phyloP scores from a whole-genome alignment of 2,329 filamentous ascomycete species.

The Rhytidhysteron rufulum region DNA sequence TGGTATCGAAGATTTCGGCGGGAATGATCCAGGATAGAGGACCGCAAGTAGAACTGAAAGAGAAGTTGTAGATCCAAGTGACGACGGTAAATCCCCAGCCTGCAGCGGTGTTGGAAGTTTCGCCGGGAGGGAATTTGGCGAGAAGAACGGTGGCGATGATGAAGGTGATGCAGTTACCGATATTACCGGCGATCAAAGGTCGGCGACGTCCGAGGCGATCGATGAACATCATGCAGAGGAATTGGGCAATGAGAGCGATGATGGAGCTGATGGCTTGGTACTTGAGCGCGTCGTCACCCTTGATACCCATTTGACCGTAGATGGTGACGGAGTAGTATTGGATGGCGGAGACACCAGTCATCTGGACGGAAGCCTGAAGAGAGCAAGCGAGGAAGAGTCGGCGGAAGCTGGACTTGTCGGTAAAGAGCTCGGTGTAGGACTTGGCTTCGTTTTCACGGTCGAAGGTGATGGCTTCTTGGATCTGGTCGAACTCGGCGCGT shows the following conservation, averaged over 20 bases:
- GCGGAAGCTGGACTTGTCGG: conserved; percentile 62
- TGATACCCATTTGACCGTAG: conserved; percentile 67
- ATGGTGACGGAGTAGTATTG: conserved; percentile 71
- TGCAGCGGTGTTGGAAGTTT: conserved; percentile 50
- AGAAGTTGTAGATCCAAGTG: conserved; percentile 80
- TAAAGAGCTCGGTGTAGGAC: conserved; percentile 67
- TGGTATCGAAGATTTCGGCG: conserved; percentile 74
- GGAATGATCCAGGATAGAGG: conserved; percentile 63
- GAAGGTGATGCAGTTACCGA: conserved; percentile 68
- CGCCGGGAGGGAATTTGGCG: conserved; percentile 59
- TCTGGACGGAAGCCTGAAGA: conserved; percentile 68
- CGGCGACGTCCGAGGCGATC: conserved; percentile 68
- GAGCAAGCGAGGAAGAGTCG: conserved; percentile 67
- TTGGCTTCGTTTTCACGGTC: conserved; percentile 69
- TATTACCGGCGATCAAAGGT: conserved; percentile 68
- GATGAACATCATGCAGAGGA: conserved; percentile 64
- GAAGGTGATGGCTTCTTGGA: conserved; percentile 61
- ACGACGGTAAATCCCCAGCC: conserved; percentile 72
- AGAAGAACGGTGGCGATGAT: conserved; percentile 61
- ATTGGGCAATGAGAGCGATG: conserved; percentile 66
- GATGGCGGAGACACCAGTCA: conserved; percentile 64
- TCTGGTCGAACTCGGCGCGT: conserved; percentile 67
- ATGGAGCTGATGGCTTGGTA: conserved; percentile 74
- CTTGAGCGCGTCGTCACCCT: conserved; percentile 60
- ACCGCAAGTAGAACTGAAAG: conserved; percentile 67